These are phyloP conservation scores for Iberis pinnata DNA, from an alignment of 345 rosid species.

Conservation along the genomic window DNA sequence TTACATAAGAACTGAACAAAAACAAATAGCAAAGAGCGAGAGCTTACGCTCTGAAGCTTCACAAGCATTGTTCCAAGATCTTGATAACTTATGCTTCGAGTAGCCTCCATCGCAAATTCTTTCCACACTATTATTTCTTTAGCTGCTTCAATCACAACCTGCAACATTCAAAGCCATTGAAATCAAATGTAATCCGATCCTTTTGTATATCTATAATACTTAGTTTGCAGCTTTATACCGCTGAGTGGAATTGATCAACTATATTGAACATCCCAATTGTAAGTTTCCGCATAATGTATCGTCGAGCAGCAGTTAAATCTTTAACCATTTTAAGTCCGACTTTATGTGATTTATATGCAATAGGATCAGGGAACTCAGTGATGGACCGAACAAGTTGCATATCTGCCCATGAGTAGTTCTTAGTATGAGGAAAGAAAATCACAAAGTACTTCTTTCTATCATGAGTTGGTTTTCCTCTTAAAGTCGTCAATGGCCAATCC, in stretches of 20 bases:
- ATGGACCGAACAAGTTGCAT: slow-evolving; percentile 73
- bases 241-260: slow-evolving; percentile 70
- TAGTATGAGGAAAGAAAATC: slow-evolving; percentile 82
- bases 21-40: slow-evolving; percentile 1
- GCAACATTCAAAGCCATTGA: slow-evolving; percentile 20
- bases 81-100: slow-evolving; percentile 65
- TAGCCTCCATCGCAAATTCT: slow-evolving; percentile 85
- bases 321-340: slow-evolving; percentile 75
- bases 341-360: slow-evolving; percentile 68
- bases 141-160: slow-evolving; percentile 75
- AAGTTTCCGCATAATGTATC: slow-evolving; percentile 76
- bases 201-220: background rate
- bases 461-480: slow-evolving; percentile 92
- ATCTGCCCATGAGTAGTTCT: slow-evolving; percentile 98
- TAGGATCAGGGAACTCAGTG: slow-evolving; percentile 78
- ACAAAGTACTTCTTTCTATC: slow-evolving; percentile 89
- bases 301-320: slow-evolving; percentile 72
- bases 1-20: background rate
- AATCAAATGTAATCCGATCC: slow-evolving; percentile 9
- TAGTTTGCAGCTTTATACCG: slow-evolving; percentile 39
- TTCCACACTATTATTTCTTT: slow-evolving; percentile 78
- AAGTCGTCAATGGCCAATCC: slow-evolving; percentile 89
- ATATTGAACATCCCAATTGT: slow-evolving; percentile 84
- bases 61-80: slow-evolving; percentile 87
- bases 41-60: slow-evolving; percentile 73